Conservation (phyloP, 2,329 filamentous ascomycete species). For the Diplodia corticola region DNA sequence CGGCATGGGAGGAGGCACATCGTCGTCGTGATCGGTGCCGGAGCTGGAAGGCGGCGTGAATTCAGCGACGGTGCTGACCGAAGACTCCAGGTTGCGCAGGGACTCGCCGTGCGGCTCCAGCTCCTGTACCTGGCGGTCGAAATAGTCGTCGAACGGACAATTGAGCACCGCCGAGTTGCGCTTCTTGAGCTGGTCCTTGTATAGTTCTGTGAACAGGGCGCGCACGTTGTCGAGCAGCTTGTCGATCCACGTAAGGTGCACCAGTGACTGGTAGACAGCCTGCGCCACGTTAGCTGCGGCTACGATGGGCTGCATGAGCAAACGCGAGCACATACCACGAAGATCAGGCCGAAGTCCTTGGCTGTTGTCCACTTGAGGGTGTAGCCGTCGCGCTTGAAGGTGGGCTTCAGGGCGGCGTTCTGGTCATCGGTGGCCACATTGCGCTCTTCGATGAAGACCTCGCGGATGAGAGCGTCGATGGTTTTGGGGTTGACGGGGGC, state of each 20-base stretch:
- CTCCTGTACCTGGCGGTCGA: slow-evolving; percentile 87
- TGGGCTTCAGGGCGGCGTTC: slow-evolving; percentile 64
- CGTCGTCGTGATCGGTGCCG: slow-evolving; percentile 47
- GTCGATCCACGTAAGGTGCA: slow-evolving; percentile 96
- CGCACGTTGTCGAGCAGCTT: slow-evolving; percentile 93
- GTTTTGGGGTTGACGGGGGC: slow-evolving; percentile 75
- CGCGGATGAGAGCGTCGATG: slow-evolving; percentile 91
- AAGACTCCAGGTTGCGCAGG: slow-evolving; percentile 21
- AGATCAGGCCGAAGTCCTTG: slow-evolving; percentile 92
- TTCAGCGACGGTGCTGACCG: slow-evolving; percentile 41
- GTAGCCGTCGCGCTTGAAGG: slow-evolving; percentile 89
- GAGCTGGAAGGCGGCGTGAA: slow-evolving; percentile 55
- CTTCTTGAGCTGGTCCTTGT: slow-evolving; percentile 82
- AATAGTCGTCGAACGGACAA: slow-evolving; percentile 87
- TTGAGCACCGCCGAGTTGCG: slow-evolving; percentile 75
- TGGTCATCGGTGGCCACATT: slow-evolving; percentile 61
- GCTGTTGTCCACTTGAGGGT: slow-evolving; percentile 90
- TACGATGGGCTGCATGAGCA: background rate
- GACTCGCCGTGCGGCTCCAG: slow-evolving; percentile 53
- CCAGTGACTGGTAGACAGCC: slow-evolving; percentile 94
- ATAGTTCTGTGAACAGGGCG: slow-evolving; percentile 86
- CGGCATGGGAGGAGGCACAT: slow-evolving; percentile 55
- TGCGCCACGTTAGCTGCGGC: slow-evolving; percentile 41
- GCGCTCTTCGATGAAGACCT: slow-evolving; percentile 97
- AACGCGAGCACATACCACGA: slow-evolving; percentile 67